Evolutionary conservation across 805 yeast species (phyloP).

Genomic region (Yarrowia bubula): DNA sequence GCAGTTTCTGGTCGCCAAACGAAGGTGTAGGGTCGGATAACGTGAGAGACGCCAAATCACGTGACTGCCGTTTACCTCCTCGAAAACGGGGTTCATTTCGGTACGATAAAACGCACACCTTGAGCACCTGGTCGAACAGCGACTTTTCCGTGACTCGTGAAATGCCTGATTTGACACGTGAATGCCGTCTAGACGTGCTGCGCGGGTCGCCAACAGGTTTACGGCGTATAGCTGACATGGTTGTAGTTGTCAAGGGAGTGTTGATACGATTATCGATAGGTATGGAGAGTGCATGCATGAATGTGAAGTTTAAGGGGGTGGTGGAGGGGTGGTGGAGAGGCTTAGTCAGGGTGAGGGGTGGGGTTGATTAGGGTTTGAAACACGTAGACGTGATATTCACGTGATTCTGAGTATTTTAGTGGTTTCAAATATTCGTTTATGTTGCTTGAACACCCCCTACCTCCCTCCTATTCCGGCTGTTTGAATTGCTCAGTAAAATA

Average conservation of each 20-base stretch:
- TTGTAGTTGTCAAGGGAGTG: no score
- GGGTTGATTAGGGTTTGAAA: not conserved
- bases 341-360: not conserved
- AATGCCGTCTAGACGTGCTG: not conserved
- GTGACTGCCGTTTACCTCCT: slow-evolving; percentile 27
- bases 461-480: not conserved
- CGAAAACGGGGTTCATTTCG: slow-evolving; percentile 25
- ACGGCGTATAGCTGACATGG: slow-evolving; percentile 17
- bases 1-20: slow-evolving; percentile 35
- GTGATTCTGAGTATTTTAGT: not conserved
- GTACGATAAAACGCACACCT: slow-evolving; percentile 12
- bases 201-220: slow-evolving; percentile 22
- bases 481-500: not conserved
- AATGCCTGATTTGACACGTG: not conserved
- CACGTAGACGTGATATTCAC: not conserved
- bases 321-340: not conserved
- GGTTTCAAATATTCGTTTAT: not conserved
- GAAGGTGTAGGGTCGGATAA: slow-evolving; percentile 30
- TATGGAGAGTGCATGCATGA: not conserved
- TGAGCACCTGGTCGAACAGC: slow-evolving; percentile 24
- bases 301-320: not conserved
- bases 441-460: not conserved
- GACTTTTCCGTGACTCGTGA: slow-evolving; percentile 10
- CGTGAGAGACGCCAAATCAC: slow-evolving; percentile 1
- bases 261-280: slow-evolving; percentile 29